Conservation (phyloP, 1,139 yeast genomes). For the Saccharomyces uvarum region DNA sequence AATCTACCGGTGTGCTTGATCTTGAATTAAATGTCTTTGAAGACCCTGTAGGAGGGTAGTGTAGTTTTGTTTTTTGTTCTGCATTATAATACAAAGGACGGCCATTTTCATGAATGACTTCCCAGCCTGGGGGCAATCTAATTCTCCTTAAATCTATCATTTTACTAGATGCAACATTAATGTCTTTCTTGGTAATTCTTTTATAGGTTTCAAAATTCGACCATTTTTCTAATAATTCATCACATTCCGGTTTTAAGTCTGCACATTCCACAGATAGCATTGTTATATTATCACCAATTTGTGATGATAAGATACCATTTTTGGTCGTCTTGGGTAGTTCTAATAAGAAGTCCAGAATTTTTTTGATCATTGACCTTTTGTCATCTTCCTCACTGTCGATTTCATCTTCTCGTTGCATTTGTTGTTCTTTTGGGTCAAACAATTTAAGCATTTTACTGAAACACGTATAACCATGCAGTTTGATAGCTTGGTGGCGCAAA, state of each 20-base stretch:
- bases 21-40: slow-evolving; percentile 11
- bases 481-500: slow-evolving; percentile 55
- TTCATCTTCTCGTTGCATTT: neutral
- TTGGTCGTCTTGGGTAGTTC: slow-evolving; percentile 78
- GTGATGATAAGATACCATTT: slow-evolving; percentile 73
- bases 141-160: slow-evolving; percentile 26
- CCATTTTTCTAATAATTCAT: slow-evolving; percentile 59
- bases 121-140: slow-evolving; percentile 32
- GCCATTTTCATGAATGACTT: slow-evolving; percentile 30
- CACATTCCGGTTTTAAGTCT: slow-evolving; percentile 36
- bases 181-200: slow-evolving; percentile 43
- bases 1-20: slow-evolving; percentile 1
- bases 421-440: slow-evolving; percentile 16
- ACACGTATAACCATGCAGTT: slow-evolving; percentile 83
- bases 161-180: slow-evolving; percentile 15
- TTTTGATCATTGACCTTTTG: slow-evolving; percentile 32
- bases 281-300: slow-evolving; percentile 58
- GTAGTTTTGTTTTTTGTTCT: slow-evolving; percentile 23
- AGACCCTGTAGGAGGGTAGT: slow-evolving; percentile 25
- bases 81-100: slow-evolving; percentile 30
- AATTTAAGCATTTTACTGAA: slow-evolving; percentile 53
- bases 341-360: slow-evolving; percentile 50
- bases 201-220: slow-evolving; percentile 69
- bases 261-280: slow-evolving; percentile 36
- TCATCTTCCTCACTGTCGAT: slow-evolving; percentile 4